Conservation (phyloP, 208 protist species). For the Leishmania gerbilli region DNA sequence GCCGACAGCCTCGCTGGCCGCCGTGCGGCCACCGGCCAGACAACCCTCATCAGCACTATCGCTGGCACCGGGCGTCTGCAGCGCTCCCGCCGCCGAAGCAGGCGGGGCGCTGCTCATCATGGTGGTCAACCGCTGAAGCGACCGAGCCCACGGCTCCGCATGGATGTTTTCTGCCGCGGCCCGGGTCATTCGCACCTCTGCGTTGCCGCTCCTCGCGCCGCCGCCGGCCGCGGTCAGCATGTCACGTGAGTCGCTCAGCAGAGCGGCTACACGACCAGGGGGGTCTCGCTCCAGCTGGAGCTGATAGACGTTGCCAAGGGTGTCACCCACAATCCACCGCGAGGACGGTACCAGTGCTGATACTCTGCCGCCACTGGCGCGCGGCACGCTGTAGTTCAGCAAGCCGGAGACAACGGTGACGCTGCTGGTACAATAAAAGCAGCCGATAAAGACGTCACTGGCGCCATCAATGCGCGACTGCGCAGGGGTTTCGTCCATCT, state of each 20-base stretch:
- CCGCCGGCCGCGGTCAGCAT: not conserved
- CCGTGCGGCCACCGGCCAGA: not conserved
- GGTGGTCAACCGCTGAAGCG: not conserved
- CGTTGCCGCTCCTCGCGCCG: conserved; percentile 1
- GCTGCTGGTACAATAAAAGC: conserved; percentile 4
- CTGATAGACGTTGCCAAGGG: conserved; percentile 78
- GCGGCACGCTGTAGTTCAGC: not conserved
- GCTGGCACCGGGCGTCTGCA: not conserved
- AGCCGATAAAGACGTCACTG: not conserved
- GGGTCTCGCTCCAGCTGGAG: conserved; percentile 43
- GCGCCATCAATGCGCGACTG: not conserved
- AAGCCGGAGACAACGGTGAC: not conserved
- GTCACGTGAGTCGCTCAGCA: not conserved
- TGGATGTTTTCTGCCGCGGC: not conserved
- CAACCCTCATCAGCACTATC: not conserved
- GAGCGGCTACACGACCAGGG: not conserved
- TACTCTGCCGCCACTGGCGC: not conserved
- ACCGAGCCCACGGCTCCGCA: conserved; percentile 1
- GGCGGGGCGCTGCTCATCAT: conserved; percentile 15
- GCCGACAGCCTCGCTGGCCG: not conserved
- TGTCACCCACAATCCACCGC: conserved; percentile 66
- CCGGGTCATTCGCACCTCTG: not conserved
- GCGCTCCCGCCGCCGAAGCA: not conserved
- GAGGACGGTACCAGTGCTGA: not conserved
- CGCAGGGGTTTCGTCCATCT: not conserved